Evolutionary conservation across 2,329 filamentous ascomycete species (phyloP).

Genomic region (Nothophaeocryptopus gaeumannii): DNA sequence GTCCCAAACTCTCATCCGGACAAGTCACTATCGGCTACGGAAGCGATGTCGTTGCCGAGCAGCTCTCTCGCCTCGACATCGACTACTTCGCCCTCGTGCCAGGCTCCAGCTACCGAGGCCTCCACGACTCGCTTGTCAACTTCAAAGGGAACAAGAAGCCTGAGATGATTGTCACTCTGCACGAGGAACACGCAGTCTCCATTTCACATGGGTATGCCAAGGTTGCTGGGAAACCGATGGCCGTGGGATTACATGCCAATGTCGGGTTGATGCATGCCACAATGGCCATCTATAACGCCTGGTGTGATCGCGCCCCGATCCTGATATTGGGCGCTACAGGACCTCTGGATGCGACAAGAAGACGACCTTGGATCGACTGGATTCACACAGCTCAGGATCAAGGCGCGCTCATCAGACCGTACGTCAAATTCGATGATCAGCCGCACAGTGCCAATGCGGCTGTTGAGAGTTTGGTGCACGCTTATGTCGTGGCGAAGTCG

Average conservation of each 20-base stretch:
- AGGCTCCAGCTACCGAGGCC: slow-evolving; percentile 22
- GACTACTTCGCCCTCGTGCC: slow-evolving; percentile 23
- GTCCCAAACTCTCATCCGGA: neutral
- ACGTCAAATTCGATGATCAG: slow-evolving; percentile 23
- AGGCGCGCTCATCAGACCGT: slow-evolving; percentile 18
- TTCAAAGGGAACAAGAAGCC: slow-evolving; percentile 18
- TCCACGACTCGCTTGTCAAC: slow-evolving; percentile 22
- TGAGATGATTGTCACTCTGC: slow-evolving; percentile 21
- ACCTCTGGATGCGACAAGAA: slow-evolving; percentile 16
- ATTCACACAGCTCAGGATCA: slow-evolving; percentile 22
- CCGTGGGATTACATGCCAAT: slow-evolving; percentile 20
- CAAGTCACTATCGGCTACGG: slow-evolving; percentile 3
- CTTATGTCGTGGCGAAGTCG: slow-evolving; percentile 9
- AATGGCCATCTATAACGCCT: slow-evolving; percentile 24
- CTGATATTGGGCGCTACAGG: slow-evolving; percentile 20
- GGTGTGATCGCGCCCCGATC: slow-evolving; percentile 19
- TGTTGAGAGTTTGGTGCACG: slow-evolving; percentile 16
- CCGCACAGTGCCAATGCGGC: slow-evolving; percentile 17
- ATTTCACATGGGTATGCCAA: slow-evolving; percentile 25
- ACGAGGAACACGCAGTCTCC: slow-evolving; percentile 21
- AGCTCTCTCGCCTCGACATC: slow-evolving; percentile 19
- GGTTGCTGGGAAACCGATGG: slow-evolving; percentile 19
- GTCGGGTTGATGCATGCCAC: slow-evolving; percentile 23
- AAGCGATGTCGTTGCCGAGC: slow-evolving; percentile 17
- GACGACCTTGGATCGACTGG: slow-evolving; percentile 23